These are phyloP conservation scores for Micractinium sp. DNA, from an alignment of 139 green algal species.

Conservation along the genomic window DNA sequence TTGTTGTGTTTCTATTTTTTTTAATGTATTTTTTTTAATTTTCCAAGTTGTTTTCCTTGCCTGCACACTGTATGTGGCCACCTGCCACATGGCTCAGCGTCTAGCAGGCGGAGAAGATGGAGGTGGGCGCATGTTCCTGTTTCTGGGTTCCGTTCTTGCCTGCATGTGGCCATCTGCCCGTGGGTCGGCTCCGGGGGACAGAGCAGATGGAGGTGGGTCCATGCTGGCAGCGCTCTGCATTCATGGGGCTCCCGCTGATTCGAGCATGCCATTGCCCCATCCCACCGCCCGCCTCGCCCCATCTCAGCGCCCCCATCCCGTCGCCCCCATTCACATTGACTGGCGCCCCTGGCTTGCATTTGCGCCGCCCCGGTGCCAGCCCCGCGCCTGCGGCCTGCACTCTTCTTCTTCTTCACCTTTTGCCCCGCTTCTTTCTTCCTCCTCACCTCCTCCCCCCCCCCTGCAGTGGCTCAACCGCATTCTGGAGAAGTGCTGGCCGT, in stretches of 20 bases:
- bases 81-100: background rate
- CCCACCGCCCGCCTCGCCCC: no score
- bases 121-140: background rate
- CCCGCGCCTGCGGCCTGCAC: background rate
- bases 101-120: background rate
- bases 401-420: no score
- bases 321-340: no score
- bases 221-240: no score
- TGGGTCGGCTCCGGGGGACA: slow-evolving; percentile 82
- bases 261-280: no score
- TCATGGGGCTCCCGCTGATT: no score
- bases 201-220: slow-evolving; percentile 88
- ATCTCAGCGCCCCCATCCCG: no score
- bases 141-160: background rate
- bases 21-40: background rate
- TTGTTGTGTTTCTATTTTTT: background rate
- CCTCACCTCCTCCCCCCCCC: background rate
- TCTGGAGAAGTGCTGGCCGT: slow-evolving; percentile 85
- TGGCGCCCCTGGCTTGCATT: no score
- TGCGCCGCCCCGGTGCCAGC: no score
- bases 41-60: background rate
- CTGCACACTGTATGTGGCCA: no score
- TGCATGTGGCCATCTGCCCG: slow-evolving; percentile 63
- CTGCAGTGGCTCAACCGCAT: slow-evolving; percentile 87
- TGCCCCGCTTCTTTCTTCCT: no score